Evolutionary conservation across 192 early-diverging fungal genomes (phyloP).

Genomic region (Coemansia sp.): DNA sequence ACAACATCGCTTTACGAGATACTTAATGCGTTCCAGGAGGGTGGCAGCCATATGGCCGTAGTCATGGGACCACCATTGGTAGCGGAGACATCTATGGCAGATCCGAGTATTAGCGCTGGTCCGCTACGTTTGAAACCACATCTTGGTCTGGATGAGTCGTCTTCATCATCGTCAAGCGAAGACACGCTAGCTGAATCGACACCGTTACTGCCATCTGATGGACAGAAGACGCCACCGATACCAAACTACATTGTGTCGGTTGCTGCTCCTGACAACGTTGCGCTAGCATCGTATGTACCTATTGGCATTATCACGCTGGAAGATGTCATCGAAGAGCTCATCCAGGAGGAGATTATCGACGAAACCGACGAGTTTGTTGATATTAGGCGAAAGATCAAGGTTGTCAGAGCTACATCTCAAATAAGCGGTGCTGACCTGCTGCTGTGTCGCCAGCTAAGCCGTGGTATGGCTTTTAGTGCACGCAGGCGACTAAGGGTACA

Average conservation of each 20-base stretch:
- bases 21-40: constrained; percentile 81
- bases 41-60: constrained; percentile 77
- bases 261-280: constrained; percentile 25
- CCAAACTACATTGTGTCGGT: constrained; percentile 10
- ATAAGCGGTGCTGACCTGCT: no score
- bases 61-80: constrained; percentile 45
- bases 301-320: constrained; percentile 77
- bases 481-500: constrained; percentile 3
- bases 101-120: no score
- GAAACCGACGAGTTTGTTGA: constrained; percentile 72
- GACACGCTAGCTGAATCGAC: constrained; percentile 3
- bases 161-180: constrained; percentile 1
- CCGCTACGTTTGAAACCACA: no score
- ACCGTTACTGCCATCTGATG: constrained; percentile 1
- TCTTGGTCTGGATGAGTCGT: neutral
- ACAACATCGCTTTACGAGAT: constrained; percentile 63
- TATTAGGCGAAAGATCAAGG: constrained; percentile 43
- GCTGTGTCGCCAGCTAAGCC: neutral
- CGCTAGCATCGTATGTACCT: constrained; percentile 48
- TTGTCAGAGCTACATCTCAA: constrained; percentile 26
- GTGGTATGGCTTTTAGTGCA: constrained; percentile 12
- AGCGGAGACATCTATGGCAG: no score
- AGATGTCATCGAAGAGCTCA: constrained; percentile 81
- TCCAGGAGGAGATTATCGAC: constrained; percentile 81
- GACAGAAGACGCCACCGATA: neutral